These are phyloP conservation scores for Chaetothyriales sp. DNA, from an alignment of 2,329 filamentous ascomycete genomes.

Conservation along the genomic window DNA sequence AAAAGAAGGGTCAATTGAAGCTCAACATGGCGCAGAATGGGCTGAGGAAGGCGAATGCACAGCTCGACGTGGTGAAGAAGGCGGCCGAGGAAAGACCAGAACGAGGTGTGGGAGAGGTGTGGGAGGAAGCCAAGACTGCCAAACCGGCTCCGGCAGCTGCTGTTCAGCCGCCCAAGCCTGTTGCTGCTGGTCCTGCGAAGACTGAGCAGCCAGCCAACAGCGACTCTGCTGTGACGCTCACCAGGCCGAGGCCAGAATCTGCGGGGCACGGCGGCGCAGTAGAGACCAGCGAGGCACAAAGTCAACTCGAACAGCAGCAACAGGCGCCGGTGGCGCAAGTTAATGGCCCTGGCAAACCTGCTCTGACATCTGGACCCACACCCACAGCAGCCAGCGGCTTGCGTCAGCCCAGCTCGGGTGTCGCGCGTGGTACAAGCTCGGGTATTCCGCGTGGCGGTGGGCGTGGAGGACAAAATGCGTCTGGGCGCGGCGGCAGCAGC, in stretches of 20 bases:
- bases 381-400: conserved; percentile 8
- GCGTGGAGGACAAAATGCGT: background rate
- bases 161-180: conserved; percentile 20
- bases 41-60: conserved; percentile 49
- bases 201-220: conserved; percentile 8
- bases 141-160: conserved; percentile 35
- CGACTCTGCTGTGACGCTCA: background rate
- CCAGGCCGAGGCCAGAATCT: background rate
- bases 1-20: conserved; percentile 60
- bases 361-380: conserved; percentile 9
- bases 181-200: conserved; percentile 11
- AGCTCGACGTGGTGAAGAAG: conserved; percentile 63
- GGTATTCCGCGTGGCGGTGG: conserved; percentile 12
- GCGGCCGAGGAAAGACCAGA: conserved; percentile 77
- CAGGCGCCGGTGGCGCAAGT: conserved; percentile 1
- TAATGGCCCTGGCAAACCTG: conserved; percentile 7
- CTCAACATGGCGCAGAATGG: conserved; percentile 69
- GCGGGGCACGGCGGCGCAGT: background rate
- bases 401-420: conserved; percentile 1
- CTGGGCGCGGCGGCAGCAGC: conserved; percentile 15
- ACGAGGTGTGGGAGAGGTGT: conserved; percentile 72
- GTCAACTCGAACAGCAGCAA: conserved; percentile 12
- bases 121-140: conserved; percentile 61
- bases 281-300: conserved; percentile 1
- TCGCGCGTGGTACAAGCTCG: conserved; percentile 8